Evolutionary conservation across 2,329 filamentous ascomycete species (phyloP).

Genomic region (Lasiodiplodia sp.): DNA sequence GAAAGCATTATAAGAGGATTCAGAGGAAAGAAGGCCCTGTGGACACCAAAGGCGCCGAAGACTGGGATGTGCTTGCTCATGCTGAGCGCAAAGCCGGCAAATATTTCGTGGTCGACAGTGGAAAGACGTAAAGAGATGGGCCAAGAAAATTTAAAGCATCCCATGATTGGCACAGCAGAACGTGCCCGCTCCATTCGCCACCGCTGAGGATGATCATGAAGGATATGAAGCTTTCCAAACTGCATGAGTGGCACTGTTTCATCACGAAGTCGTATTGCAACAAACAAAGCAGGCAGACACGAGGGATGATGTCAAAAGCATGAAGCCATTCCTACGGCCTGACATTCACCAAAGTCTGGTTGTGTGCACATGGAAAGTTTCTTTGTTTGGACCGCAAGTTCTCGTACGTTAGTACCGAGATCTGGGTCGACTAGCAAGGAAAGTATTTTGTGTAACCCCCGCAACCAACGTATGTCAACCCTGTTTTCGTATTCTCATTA

Average conservation of each 20-base stretch:
- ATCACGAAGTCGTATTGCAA: not conserved
- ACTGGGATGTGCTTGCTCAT: conserved; percentile 74
- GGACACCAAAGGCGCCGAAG: conserved; percentile 57
- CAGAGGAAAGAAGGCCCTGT: conserved; percentile 53
- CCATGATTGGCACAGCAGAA: not conserved
- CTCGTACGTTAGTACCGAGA: not conserved
- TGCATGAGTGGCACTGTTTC: not conserved
- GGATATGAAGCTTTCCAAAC: not conserved
- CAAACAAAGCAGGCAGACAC: not conserved
- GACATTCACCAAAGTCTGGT: not conserved
- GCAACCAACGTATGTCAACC: not conserved
- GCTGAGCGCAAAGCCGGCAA: conserved; percentile 72
- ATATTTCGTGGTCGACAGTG: conserved; percentile 79
- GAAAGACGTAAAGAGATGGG: conserved; percentile 43
- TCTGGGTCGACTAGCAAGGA: not conserved
- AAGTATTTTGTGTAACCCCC: conserved; percentile 3
- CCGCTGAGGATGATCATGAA: not conserved
- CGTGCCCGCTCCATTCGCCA: not conserved
- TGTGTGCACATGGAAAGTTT: not conserved
- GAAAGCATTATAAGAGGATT: conserved; percentile 60
- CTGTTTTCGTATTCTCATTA: conserved; percentile 1
- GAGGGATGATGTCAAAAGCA: not conserved
- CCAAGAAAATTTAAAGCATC: no score
- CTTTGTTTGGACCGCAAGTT: conserved; percentile 7
- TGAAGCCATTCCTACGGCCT: not conserved